Percentiles rank a stretch among this genome's conserved stretches.
Evolutionary conservation across 495 filamentous ascomycete genomes (phyloP).

Genomic region (Neurospora sp.): DNA sequence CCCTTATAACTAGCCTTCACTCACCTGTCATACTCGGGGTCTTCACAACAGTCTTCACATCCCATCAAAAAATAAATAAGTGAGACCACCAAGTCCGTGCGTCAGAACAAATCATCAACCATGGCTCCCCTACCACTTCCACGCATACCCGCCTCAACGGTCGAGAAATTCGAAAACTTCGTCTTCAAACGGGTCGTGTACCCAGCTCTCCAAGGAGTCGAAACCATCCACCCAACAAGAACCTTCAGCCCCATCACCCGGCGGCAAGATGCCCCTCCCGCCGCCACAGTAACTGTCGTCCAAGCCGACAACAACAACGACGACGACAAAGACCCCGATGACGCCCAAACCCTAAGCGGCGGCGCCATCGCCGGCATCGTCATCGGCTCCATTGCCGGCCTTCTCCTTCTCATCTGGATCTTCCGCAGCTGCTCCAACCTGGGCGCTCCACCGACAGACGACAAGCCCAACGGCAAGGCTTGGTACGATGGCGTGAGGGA

Average conservation of each 20-base stretch:
- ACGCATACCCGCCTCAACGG: not conserved
- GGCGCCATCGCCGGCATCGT: conserved; percentile 53
- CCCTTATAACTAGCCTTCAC: not conserved
- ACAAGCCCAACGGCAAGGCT: conserved; percentile 7
- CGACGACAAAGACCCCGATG: conserved; percentile 4
- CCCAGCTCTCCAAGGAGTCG: not conserved
- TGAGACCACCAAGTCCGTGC: not conserved
- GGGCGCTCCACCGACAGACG: conserved; percentile 20
- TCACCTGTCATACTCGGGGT: not conserved
- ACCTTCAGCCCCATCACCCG: conserved; percentile 1
- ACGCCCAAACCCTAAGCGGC: conserved; percentile 32
- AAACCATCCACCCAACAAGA: not conserved
- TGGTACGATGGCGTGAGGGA: conserved; percentile 21
- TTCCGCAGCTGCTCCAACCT: conserved; percentile 31
- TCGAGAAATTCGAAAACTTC: not conserved
- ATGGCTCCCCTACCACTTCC: conserved; percentile 4
- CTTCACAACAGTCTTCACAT: not conserved
- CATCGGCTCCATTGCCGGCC: conserved; percentile 46
- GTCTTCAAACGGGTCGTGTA: conserved; percentile 1
- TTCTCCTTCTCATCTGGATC: conserved; percentile 46
- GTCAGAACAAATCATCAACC: not conserved
- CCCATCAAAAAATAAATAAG: not conserved
- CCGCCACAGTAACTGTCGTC: conserved; percentile 9
- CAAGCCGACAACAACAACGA: not conserved
- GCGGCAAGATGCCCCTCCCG: conserved; percentile 3